Base-by-base conservation (phyloP, 129 eudicot genomes). In the Gnaphalium uliginosum region DNA sequence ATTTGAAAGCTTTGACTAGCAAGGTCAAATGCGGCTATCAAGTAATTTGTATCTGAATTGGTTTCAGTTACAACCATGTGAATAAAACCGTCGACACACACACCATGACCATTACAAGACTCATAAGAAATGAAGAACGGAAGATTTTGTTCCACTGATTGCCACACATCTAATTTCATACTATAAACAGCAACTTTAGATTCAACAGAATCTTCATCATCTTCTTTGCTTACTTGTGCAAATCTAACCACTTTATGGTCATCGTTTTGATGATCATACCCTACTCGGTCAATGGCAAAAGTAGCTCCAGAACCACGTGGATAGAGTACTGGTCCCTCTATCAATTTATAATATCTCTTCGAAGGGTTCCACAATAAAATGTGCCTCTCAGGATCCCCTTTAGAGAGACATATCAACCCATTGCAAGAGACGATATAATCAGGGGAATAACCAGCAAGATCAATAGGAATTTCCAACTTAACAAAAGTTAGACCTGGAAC, bases 1-100 rank as follows among this genome's bases (percentile, higher is more conserved):
- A 67, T 39, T 21, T 61, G 74, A 64, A 71, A 72, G 67, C 9
- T 74, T 26, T 72, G 59, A 48, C 51, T 72, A 29, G 68, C 78
- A 72, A 79, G 66, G 76, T 79, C 78, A 79, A 64, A 79, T 30
- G 73, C 72, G 66, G 51, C 61, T n/a, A 79, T 71, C 57, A 72
- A 24, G 66, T 25, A 11, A 21, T 35, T 37, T 11, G 2, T 10
- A 71, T 18, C 41, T 17, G 33, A 24, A 37, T 13, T n/a, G 24
- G n/a, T 4, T 9, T 63, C 32, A 23, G 24, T 77, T 63, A 77
- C 75, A 67, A 58, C n/a, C 68, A 59, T 68, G 58, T 68, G 75
- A 39, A 77, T 24, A 58, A 74, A 58, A 68, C 81, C 69, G 41
- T 41, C 18, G 17, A 59, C 69, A 8, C 18, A 67, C 46, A 68